Conservation (phyloP, 805 yeast species). For the Saturnispora besseyi region DNA sequence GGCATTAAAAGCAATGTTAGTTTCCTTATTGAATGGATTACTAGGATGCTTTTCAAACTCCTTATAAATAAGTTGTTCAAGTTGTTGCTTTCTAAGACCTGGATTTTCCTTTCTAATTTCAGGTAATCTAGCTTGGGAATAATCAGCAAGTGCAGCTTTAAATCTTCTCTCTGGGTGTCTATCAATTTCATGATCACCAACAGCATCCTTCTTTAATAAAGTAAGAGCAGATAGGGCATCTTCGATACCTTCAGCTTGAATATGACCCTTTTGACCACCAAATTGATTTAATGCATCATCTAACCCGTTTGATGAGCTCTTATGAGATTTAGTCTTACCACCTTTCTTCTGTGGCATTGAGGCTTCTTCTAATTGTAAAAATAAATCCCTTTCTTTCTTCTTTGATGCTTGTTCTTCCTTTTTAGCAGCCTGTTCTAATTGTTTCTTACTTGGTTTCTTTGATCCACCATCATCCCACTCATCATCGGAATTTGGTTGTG, state of each 20-base stretch:
- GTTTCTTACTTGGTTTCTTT: slow-evolving; percentile 61
- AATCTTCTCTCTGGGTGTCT: slow-evolving; percentile 86
- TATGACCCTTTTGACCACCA: slow-evolving; percentile 35
- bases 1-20: slow-evolving; percentile 57
- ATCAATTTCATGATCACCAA: slow-evolving; percentile 55
- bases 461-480: slow-evolving; percentile 61
- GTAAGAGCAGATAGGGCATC: slow-evolving; percentile 72
- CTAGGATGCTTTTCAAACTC: slow-evolving; percentile 76
- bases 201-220: slow-evolving; percentile 50
- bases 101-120: slow-evolving; percentile 68
- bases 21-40: slow-evolving; percentile 77
- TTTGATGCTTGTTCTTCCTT: slow-evolving; percentile 68
- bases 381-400: slow-evolving; percentile 74
- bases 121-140: slow-evolving; percentile 62
- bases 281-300: slow-evolving; percentile 55
- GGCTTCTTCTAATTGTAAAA: slow-evolving; percentile 54
- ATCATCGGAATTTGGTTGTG: slow-evolving; percentile 35
- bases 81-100: slow-evolving; percentile 71
- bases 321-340: slow-evolving; percentile 51
- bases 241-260: slow-evolving; percentile 69
- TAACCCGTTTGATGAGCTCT: slow-evolving; percentile 35
- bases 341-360: slow-evolving; percentile 51
- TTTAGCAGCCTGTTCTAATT: slow-evolving; percentile 58
- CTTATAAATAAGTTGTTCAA: slow-evolving; percentile 63
- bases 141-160: slow-evolving; percentile 70